Percentiles rank a stretch among this genome's conserved stretches.
These are phyloP conservation scores for Areca catechu DNA, from an alignment of 176 grass and related monocot species.

Conservation along the genomic window DNA sequence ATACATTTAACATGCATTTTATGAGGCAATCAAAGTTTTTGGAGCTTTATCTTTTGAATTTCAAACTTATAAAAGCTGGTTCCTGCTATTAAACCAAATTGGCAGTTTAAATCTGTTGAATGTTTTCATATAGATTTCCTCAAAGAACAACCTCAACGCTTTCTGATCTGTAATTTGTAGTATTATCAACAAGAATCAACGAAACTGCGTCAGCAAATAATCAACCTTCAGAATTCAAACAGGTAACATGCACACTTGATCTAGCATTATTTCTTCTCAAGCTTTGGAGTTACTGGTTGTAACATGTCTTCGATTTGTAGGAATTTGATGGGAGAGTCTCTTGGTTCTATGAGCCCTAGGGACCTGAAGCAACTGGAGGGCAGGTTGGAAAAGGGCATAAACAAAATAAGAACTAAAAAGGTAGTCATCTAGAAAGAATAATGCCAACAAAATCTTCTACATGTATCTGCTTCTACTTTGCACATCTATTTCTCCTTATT, in stretches of 20 bases:
- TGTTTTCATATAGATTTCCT: background rate
- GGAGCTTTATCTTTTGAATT: no score
- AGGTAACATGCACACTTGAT: conserved; percentile 27
- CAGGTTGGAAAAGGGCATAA: conserved; percentile 59
- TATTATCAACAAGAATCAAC: conserved; percentile 74
- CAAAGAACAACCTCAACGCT: background rate
- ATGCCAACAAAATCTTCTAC: background rate
- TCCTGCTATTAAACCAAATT: no score
- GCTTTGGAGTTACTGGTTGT: background rate
- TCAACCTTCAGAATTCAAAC: conserved; percentile 54
- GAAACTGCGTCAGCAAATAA: conserved; percentile 57
- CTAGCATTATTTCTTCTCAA: background rate
- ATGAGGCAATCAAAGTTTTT: no score
- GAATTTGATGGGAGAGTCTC: conserved; percentile 45
- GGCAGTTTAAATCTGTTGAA: background rate
- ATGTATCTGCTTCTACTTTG: background rate
- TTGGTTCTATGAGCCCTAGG: conserved; percentile 31
- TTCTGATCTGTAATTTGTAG: conserved; percentile 27
- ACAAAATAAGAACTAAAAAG: conserved; percentile 83
- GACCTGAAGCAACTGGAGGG: conserved; percentile 61
- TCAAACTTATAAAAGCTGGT: no score
- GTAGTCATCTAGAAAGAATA: conserved; percentile 21
- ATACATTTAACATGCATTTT: no score
- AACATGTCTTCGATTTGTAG: conserved; percentile 20
- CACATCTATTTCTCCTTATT: background rate